These are phyloP conservation scores for Cercospora canescens DNA, from an alignment of 2,329 filamentous ascomycete species.

Conservation along the genomic window DNA sequence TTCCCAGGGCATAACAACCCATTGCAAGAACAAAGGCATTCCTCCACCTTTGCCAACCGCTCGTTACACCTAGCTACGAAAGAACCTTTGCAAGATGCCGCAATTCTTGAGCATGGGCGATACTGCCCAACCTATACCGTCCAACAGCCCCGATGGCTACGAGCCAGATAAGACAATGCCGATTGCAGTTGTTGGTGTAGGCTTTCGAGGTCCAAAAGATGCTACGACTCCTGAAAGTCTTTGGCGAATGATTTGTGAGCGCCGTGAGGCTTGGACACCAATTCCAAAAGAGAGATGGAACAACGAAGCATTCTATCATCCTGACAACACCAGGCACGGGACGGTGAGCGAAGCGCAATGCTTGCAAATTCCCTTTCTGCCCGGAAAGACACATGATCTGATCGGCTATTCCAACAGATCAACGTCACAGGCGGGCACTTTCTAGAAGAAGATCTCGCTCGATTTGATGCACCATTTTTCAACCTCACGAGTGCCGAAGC, in stretches of 20 bases:
- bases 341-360: too few relatives aligned
- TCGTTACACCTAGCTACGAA: too few relatives aligned
- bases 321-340: conserved; percentile 2
- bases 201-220: background rate
- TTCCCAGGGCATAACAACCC: too few relatives aligned
- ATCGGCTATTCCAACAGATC: background rate
- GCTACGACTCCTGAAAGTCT: background rate
- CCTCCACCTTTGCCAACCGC: too few relatives aligned
- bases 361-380: too few relatives aligned
- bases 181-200: background rate
- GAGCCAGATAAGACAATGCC: too few relatives aligned
- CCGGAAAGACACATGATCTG: too few relatives aligned
- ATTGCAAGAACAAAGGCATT: too few relatives aligned
- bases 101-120: too few relatives aligned
- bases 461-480: conserved; percentile 9
- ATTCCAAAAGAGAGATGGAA: conserved; percentile 25
- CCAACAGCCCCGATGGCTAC: too few relatives aligned
- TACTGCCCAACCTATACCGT: too few relatives aligned
- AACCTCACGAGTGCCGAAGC: conserved; percentile 1
- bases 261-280: background rate
- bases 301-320: conserved; percentile 22
- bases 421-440: background rate
- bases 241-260: background rate
- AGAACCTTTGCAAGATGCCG: too few relatives aligned
- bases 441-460: conserved; percentile 5